Base-by-base conservation (phyloP, 2,329 filamentous ascomycete species). In the Berkeleyomyces basicola region DNA sequence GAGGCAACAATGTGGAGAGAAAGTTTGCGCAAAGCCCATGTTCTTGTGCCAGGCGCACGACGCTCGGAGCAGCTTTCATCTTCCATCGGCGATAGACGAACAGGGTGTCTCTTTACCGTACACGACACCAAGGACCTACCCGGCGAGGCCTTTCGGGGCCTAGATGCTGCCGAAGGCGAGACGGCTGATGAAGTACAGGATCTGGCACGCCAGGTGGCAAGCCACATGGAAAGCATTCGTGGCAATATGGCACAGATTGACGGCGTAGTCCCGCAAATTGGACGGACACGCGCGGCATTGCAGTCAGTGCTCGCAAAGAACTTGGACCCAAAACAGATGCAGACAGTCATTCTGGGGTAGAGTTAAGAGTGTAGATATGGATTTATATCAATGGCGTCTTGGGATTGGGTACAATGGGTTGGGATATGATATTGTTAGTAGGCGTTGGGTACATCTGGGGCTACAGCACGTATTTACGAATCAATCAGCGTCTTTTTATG, bases 151-250 rank as follows among this genome's bases (percentile, higher is more conserved):
- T 63, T 63, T 14, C 44, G 55, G 82, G 67, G 74, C 73, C 2
- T 71, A 83, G 14, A 77, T 77, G 14, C 78, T 77, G 0, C 75
- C 72, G 59, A 66, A 66, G n/a, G 66, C 63, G 47, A 61, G 23
- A 49, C 55, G 4, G 63, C 65, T 39, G 62, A 53, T 4, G 63
- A 62, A 39, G 14, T 64, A 43, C 59, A 65, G 33, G 37, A 58
- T 40, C 55, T 57, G 9, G 61, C 63, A 5, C 33, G 47, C 43
- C 79, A 82, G 68, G 73, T 83, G 16, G 72, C 73, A 9, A 80
- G 70, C 61, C 81, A 83, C 66, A 78, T 82, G 71, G 79, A 82
- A 65, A 82, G 78, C 67, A 78, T 84, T 68, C 73, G 72, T 62
- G 72, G 72, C 51, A 83, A 83, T 67, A 71, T 82, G 46, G 71